Percentiles rank a stretch among this genome's conserved stretches.
Evolutionary conservation across 2,329 filamentous ascomycete species (phyloP).

Genomic region (Orbilia blumenaviensis): DNA sequence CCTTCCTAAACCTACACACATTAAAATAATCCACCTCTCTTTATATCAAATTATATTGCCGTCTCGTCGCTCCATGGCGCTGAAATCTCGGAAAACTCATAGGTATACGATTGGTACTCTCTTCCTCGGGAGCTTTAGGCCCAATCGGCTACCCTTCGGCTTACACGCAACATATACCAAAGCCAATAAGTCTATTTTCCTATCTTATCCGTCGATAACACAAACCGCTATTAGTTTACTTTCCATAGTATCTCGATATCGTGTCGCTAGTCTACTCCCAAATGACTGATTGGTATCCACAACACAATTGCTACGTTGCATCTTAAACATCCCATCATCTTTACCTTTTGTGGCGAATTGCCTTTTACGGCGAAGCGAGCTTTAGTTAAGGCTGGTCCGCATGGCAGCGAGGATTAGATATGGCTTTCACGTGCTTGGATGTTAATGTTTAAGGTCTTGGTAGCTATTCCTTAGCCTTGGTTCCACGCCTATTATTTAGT

Average conservation of each 20-base stretch:
- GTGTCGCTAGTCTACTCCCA: not conserved
- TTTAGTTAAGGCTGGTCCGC: not conserved
- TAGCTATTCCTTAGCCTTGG: too few species aligned
- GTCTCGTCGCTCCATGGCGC: too few species aligned
- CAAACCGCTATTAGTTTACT: not conserved
- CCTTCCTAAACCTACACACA: too few species aligned
- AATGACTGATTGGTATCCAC: not conserved
- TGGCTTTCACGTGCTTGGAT: not conserved
- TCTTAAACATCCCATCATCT: conserved; percentile 15
- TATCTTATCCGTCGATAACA: not conserved
- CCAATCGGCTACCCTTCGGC: not conserved
- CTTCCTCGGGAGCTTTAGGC: not conserved
- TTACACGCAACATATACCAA: not conserved
- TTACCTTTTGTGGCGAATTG: conserved; percentile 37
- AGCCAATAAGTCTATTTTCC: not conserved
- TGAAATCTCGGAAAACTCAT: too few species aligned
- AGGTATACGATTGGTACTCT: too few species aligned
- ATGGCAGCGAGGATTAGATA: not conserved
- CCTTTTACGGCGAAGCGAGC: conserved; percentile 33
- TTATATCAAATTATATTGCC: too few species aligned
- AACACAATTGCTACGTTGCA: conserved; percentile 38
- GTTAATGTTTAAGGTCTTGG: not conserved
- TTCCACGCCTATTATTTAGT: too few species aligned
- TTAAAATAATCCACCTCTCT: too few species aligned
- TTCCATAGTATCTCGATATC: not conserved